Evolutionary conservation across 257 asterid genomes (phyloP).

Genomic region (Fraxinus anomala): DNA sequence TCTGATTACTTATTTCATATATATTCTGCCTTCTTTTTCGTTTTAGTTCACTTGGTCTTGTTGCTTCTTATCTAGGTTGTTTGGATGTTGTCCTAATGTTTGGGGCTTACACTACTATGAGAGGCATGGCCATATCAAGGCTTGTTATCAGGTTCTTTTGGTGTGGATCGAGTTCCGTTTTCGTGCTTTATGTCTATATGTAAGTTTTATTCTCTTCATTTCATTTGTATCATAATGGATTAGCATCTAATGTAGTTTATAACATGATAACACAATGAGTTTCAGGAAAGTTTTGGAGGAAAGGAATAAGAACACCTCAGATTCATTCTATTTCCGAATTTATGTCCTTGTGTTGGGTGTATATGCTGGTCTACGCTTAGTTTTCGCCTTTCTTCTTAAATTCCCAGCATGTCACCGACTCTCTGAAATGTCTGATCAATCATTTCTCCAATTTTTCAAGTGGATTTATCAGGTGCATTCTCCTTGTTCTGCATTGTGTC

Average conservation of each 20-base stretch:
- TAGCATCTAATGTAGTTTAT: constrained; percentile 28
- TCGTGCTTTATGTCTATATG: constrained; percentile 75
- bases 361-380: constrained; percentile 79
- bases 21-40: constrained; percentile 22
- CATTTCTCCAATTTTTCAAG: constrained; percentile 97
- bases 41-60: constrained; percentile 29
- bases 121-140: constrained; percentile 98
- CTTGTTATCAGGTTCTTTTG: constrained; percentile 89
- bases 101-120: constrained; percentile 92
- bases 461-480: constrained; percentile 89
- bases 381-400: constrained; percentile 74
- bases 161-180: constrained; percentile 74
- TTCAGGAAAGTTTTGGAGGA: constrained; percentile 81
- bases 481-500: constrained; percentile 5
- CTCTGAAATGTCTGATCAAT: constrained; percentile 84
- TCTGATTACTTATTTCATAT: neutral
- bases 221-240: neutral
- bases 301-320: constrained; percentile 53
- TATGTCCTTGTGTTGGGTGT: constrained; percentile 88
- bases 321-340: constrained; percentile 81
- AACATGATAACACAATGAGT: constrained; percentile 21
- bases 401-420: constrained; percentile 80
- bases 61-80: constrained; percentile 53
- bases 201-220: constrained; percentile 45
- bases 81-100: constrained; percentile 85